Evolutionary conservation across 2,329 filamentous ascomycete species (phyloP).

Genomic region (Fusarium zealandicum): DNA sequence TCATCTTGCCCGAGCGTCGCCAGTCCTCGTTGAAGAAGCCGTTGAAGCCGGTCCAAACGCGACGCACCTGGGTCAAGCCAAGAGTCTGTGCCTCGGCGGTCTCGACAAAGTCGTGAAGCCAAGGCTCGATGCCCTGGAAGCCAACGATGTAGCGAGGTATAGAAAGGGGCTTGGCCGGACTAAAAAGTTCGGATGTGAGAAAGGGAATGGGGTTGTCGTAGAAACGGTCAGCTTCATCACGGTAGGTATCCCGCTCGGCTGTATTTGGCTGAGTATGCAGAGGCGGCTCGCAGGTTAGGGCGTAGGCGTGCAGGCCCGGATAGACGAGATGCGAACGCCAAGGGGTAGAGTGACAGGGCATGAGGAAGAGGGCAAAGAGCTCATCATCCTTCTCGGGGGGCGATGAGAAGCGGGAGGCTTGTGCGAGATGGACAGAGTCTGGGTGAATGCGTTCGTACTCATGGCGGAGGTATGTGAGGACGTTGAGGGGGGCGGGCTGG

Average conservation of each 20-base stretch:
- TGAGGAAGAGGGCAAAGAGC: slow-evolving; percentile 80
- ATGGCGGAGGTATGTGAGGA: slow-evolving; percentile 76
- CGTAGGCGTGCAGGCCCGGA: slow-evolving; percentile 77
- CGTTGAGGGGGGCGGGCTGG: slow-evolving; percentile 78
- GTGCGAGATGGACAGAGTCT: slow-evolving; percentile 31
- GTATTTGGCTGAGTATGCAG: slow-evolving; percentile 68
- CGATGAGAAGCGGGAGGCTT: slow-evolving; percentile 37
- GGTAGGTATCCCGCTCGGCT: slow-evolving; percentile 70
- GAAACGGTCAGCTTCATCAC: slow-evolving; percentile 91
- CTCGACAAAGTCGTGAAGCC: slow-evolving; percentile 55
- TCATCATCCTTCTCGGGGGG: slow-evolving; percentile 46
- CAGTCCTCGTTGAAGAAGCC: slow-evolving; percentile 69
- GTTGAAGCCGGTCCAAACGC: slow-evolving; percentile 66
- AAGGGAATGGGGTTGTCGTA: slow-evolving; percentile 71
- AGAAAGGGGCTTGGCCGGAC: slow-evolving; percentile 18
- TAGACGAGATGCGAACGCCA: slow-evolving; percentile 90
- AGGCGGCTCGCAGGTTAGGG: slow-evolving; percentile 89
- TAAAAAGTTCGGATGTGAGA: slow-evolving; percentile 61
- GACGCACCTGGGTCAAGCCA: slow-evolving; percentile 50
- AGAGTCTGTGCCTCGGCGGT: slow-evolving; percentile 50
- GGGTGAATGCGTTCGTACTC: slow-evolving; percentile 70
- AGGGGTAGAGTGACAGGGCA: slow-evolving; percentile 94
- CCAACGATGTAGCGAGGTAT: slow-evolving; percentile 66
- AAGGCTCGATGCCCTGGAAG: slow-evolving; percentile 64
- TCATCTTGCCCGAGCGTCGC: slow-evolving; percentile 61